These are phyloP conservation scores for Macrolepiota fuliginosa DNA, from an alignment of 768 basidiomycete genomes.

Conservation along the genomic window DNA sequence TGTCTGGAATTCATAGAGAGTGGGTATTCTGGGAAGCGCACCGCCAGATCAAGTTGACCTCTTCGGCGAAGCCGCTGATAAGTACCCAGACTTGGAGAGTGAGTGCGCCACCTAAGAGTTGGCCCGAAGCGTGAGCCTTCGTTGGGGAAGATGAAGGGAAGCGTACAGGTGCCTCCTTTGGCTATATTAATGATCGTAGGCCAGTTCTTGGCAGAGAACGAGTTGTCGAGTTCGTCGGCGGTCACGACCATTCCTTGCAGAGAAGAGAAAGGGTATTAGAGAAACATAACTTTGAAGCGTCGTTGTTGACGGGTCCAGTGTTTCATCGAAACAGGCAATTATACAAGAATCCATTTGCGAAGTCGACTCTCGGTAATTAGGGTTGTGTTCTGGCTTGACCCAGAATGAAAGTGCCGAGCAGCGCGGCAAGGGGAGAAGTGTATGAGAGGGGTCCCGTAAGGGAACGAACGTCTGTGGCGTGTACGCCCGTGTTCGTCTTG, in stretches of 20 bases:
- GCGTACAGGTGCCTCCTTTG: background rate
- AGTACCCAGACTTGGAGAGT: slow-evolving; percentile 21
- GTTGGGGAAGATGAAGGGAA: no score
- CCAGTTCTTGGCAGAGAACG: background rate
- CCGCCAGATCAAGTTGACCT: slow-evolving; percentile 23
- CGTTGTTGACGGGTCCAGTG: background rate
- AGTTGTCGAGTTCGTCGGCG: background rate
- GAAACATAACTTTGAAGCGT: background rate
- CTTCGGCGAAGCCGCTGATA: slow-evolving; percentile 15
- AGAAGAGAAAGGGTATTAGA: background rate
- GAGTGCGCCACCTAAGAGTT: slow-evolving; percentile 18
- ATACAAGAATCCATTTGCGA: background rate
- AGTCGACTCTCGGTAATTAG: background rate
- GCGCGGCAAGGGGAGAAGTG: no score
- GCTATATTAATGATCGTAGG: background rate
- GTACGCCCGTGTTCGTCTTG: no score
- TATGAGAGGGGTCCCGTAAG: no score
- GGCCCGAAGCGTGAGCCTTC: background rate
- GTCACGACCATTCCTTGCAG: background rate
- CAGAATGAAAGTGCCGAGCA: no score
- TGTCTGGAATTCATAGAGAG: background rate
- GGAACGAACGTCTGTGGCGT: no score
- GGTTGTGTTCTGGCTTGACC: background rate
- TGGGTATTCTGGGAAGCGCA: background rate
- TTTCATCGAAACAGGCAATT: background rate